Percentiles rank a stretch among this genome's conserved stretches.
Conservation (phyloP, 2,329 filamentous ascomycete genomes). For the Trichoderma guizhouense region DNA sequence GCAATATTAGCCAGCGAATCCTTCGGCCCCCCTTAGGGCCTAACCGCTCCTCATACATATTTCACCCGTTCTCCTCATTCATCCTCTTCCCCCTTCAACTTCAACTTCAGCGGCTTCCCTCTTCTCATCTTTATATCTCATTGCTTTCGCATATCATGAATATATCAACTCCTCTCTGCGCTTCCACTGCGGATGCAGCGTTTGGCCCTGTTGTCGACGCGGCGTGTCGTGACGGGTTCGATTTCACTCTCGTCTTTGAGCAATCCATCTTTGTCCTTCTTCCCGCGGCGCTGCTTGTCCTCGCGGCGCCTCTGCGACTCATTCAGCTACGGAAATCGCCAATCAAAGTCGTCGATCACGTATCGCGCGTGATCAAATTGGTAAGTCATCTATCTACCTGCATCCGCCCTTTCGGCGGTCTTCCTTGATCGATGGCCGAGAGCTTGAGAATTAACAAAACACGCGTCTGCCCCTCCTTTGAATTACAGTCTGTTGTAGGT, state of each 20-base stretch:
- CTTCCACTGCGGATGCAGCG: slow-evolving; percentile 24
- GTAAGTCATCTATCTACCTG: slow-evolving; percentile 19
- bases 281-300: slow-evolving; percentile 31
- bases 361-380: slow-evolving; percentile 29
- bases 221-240: slow-evolving; percentile 41
- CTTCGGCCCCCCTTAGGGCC: not conserved
- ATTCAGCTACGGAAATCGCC: slow-evolving; percentile 26
- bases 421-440: not conserved
- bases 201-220: slow-evolving; percentile 27
- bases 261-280: slow-evolving; percentile 34
- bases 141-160: slow-evolving; percentile 23
- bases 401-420: not conserved
- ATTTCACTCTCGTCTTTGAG: slow-evolving; percentile 50
- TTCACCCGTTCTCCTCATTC: not conserved
- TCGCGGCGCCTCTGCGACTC: slow-evolving; percentile 33
- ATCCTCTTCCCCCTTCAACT: no score
- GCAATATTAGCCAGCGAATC: slow-evolving; percentile 8
- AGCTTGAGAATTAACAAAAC: not conserved
- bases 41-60: not conserved
- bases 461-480: not conserved
- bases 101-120: not conserved
- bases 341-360: slow-evolving; percentile 26
- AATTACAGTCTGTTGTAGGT: slow-evolving; percentile 25
- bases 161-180: slow-evolving; percentile 22
- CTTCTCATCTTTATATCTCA: not conserved